These are phyloP conservation scores for Heritiera fomes DNA, from an alignment of 345 rosid species.

Conservation along the genomic window DNA sequence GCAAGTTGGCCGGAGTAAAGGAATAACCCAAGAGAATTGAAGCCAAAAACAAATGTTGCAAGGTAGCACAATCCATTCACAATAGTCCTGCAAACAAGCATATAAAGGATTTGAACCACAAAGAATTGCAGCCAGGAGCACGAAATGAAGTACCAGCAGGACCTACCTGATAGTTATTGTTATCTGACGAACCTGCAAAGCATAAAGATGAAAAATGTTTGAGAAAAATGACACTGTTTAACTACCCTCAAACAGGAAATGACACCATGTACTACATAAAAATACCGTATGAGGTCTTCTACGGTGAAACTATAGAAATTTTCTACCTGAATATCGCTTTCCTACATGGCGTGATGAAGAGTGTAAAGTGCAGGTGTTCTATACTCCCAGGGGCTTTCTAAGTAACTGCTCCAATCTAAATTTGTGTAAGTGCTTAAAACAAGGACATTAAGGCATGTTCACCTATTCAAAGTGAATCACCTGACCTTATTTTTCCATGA, in stretches of 20 bases:
- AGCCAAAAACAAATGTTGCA: constrained; percentile 67
- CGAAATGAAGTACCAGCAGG: neutral
- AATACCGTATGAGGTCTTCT: neutral
- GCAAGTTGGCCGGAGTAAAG: constrained; percentile 80
- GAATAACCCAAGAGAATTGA: constrained; percentile 75
- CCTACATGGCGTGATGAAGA: neutral
- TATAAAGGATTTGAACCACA: constrained; percentile 12
- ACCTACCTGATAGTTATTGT: constrained; percentile 71
- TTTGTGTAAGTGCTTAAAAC: neutral
- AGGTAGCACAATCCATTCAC: no score
- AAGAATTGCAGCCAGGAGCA: constrained; percentile 15
- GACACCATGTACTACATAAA: neutral
- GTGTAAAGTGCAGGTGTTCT: neutral
- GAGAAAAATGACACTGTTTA: constrained; percentile 10
- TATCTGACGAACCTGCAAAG: constrained; percentile 80
- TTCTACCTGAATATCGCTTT: neutral
- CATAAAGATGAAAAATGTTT: neutral
- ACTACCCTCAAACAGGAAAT: constrained; percentile 2
- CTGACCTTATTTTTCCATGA: neutral
- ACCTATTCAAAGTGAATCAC: neutral
- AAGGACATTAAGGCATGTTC: neutral
- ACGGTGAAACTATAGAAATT: neutral
- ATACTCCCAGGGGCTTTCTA: neutral
- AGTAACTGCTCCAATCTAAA: no score
- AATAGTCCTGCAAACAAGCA: constrained; percentile 41